Conservation (phyloP, 2,329 filamentous ascomycete genomes). For the Byssochlamys sp. region DNA sequence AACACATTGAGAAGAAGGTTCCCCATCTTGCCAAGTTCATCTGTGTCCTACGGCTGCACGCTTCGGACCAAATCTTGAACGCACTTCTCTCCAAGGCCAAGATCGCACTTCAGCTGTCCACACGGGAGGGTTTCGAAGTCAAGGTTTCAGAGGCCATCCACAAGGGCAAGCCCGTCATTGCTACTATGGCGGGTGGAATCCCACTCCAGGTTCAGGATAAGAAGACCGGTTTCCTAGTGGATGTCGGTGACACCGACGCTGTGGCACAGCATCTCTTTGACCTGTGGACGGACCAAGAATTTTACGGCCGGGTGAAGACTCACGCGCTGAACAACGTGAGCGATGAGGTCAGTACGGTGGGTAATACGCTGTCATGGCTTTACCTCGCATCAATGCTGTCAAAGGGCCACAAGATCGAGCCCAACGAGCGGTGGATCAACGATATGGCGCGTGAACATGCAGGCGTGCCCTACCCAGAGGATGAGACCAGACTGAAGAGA, state of each 20-base stretch:
- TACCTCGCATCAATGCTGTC: constrained; percentile 62
- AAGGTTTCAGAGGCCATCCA: constrained; percentile 78
- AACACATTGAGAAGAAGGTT: constrained; percentile 55
- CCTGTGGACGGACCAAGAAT: constrained; percentile 55
- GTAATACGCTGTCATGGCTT: constrained; percentile 66
- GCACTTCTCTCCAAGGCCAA: constrained; percentile 62
- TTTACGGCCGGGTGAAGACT: constrained; percentile 57
- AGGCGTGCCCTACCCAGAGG: constrained; percentile 47
- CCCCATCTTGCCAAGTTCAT: constrained; percentile 55
- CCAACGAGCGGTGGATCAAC: constrained; percentile 59
- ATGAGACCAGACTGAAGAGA: constrained; percentile 50
- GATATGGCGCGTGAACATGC: constrained; percentile 62
- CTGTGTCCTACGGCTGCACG: constrained; percentile 65
- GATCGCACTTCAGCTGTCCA: constrained; percentile 69
- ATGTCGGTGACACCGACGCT: constrained; percentile 58
- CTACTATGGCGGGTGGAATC: constrained; percentile 66
- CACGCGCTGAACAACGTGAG: constrained; percentile 59
- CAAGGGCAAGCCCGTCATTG: constrained; percentile 69
- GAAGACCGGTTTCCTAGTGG: constrained; percentile 64
- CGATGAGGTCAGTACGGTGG: constrained; percentile 73
- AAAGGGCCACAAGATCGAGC: constrained; percentile 48
- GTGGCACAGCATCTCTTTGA: constrained; percentile 59
- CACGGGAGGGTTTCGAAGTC: constrained; percentile 74
- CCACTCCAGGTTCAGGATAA: constrained; percentile 65
- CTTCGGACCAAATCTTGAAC: constrained; percentile 72